Base-by-base conservation (phyloP, 2,329 filamentous ascomycete species). In the Calonectria henricotiae region DNA sequence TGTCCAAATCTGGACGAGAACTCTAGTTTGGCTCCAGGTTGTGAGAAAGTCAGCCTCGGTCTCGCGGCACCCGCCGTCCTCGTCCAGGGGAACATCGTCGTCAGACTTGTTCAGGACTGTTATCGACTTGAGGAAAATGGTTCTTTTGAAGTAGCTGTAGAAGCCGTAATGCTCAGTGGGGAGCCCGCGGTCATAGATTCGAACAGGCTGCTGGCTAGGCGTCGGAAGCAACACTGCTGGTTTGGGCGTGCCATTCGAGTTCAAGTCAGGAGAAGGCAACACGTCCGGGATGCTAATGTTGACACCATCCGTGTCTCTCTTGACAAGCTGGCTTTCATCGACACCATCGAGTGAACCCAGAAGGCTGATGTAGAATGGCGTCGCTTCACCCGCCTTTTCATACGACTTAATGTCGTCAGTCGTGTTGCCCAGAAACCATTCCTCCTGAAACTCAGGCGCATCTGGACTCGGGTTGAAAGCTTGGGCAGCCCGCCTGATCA, bases 161-260 rank as follows among this genome's bases (percentile, higher is more conserved):
- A 98, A 98, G 2, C 94, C 94, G 81, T 97, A 98, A 82, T 98
- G 94, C 81, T 98, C 96, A 0, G 92, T 92, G 2, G 88, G 84
- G 32, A 93, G 86, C 20, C 93, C 95, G 23, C 95, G 93, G 80
- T 98, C 94, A 81, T 92, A 98, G 1, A 98, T 88, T 1, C 93
- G 90, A 13, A 98, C 86, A 0, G 94, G 96, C 78, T 98, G 96
- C 70, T 92, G 89, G 0, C 86, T 83, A 0, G 93, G 89, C 8
- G 89, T 85, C 0, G 95, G 93, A 54, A 96, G 89, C 72, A 98
- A 85, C 11, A 88, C 88, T 3, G 94, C 93, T 0, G 92, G 85
- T 1, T 90, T 90, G 0, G 94, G 92, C 1, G 91, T 92, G 51
- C 94, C 94, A 77, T 97, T 91, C 0, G 87, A 75, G 58, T 90